phyloP scores from a whole-genome alignment of 2,329 filamentous ascomycete species.

The Tolypocladium paradoxum region DNA sequence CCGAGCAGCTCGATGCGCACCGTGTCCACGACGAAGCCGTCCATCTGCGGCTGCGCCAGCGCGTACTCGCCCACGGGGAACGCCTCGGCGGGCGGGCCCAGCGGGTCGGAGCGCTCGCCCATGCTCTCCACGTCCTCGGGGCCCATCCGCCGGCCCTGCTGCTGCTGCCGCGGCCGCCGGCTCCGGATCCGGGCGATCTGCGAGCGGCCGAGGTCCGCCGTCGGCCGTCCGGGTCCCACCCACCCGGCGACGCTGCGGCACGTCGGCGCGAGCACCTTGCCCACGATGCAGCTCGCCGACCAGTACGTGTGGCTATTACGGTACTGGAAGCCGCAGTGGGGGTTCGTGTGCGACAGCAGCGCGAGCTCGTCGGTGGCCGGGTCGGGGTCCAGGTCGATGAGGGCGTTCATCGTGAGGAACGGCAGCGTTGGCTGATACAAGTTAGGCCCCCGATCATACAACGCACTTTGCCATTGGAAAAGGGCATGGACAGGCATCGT shows the following conservation, averaged over 20 bases:
- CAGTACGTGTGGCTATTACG: slow-evolving; percentile 66
- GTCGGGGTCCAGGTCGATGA: slow-evolving; percentile 66
- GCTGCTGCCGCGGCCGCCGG: slow-evolving; percentile 39
- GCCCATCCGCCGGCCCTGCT: slow-evolving; percentile 27
- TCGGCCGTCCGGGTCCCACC: slow-evolving; percentile 62
- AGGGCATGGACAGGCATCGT: background rate
- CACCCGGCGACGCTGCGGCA: slow-evolving; percentile 62
- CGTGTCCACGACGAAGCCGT: slow-evolving; percentile 49
- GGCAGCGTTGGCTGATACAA: slow-evolving; percentile 44
- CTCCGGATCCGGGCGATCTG: slow-evolving; percentile 62
- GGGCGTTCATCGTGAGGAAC: slow-evolving; percentile 67
- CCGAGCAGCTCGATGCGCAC: slow-evolving; percentile 60
- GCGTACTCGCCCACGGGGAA: slow-evolving; percentile 61
- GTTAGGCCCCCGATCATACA: background rate
- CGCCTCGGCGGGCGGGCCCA: slow-evolving; percentile 50
- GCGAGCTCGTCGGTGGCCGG: slow-evolving; percentile 53
- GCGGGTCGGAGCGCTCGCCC: slow-evolving; percentile 55
- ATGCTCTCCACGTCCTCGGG: slow-evolving; percentile 54
- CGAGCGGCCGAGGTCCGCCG: slow-evolving; percentile 53
- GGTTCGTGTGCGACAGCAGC: slow-evolving; percentile 56
- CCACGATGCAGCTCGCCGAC: slow-evolving; percentile 60
- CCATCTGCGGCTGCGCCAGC: slow-evolving; percentile 45
- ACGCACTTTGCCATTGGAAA: too few species aligned
- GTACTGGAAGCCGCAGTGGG: slow-evolving; percentile 66
- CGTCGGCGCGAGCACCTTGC: slow-evolving; percentile 64